Conservation (phyloP, 352 stramenopile genomes). For the Pythium myriotylum region DNA sequence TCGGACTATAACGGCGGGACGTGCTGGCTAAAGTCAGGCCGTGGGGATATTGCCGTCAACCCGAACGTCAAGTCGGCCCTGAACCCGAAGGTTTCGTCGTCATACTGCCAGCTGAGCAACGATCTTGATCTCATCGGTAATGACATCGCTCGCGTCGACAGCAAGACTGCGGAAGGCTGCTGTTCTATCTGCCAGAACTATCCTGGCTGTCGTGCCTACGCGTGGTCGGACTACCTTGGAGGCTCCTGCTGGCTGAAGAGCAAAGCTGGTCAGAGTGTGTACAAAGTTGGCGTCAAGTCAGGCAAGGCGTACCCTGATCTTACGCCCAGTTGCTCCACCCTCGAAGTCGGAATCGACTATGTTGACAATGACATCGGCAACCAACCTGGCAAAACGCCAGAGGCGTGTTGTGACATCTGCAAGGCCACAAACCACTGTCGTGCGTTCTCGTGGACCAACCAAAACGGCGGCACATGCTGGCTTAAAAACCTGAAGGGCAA, state of each 20-base stretch:
- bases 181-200: slow-evolving; percentile 23
- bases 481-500: slow-evolving; percentile 38
- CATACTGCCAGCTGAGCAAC: slow-evolving; percentile 10
- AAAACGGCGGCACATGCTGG: slow-evolving; percentile 34
- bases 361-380: not conserved
- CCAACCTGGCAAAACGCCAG: not conserved
- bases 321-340: not conserved
- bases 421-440: not conserved
- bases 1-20: slow-evolving; percentile 7
- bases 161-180: slow-evolving; percentile 16
- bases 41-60: not conserved
- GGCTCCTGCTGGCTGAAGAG: slow-evolving; percentile 38
- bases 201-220: slow-evolving; percentile 42
- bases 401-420: not conserved
- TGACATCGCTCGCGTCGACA: slow-evolving; percentile 16
- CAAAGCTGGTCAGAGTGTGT: not conserved
- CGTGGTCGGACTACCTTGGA: slow-evolving; percentile 49
- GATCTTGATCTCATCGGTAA: slow-evolving; percentile 23
- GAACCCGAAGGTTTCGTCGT: not conserved
- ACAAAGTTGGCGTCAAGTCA: slow-evolving; percentile 36
- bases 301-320: not conserved
- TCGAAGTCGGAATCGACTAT: not conserved
- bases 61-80: slow-evolving; percentile 2
- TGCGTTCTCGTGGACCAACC: not conserved
- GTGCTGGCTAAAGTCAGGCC: slow-evolving; percentile 9